These are phyloP conservation scores for Russula vinacea DNA, from an alignment of 768 basidiomycete species.

Conservation along the genomic window DNA sequence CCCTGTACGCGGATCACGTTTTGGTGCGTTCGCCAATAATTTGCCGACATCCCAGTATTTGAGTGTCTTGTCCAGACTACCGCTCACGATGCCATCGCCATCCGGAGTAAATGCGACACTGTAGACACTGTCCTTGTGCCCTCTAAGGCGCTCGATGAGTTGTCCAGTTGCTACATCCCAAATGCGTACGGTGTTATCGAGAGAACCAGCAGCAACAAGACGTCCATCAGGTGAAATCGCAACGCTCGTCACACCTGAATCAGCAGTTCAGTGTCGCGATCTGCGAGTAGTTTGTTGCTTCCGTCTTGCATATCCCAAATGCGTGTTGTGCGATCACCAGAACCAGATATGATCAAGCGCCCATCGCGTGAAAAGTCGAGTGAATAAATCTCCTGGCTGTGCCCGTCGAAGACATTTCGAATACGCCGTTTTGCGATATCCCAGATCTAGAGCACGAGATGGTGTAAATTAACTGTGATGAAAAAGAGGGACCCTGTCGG, in stretches of 20 bases:
- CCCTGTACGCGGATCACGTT: slow-evolving; percentile 31
- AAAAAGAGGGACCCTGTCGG: not conserved
- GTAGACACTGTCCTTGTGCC: slow-evolving; percentile 63
- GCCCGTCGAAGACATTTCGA: slow-evolving; percentile 78
- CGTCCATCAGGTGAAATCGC: slow-evolving; percentile 58
- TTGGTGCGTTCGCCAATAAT: slow-evolving; percentile 38
- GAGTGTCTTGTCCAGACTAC: slow-evolving; percentile 68
- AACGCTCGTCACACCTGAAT: slow-evolving; percentile 61
- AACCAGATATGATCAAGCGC: slow-evolving; percentile 82
- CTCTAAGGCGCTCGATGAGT: slow-evolving; percentile 54
- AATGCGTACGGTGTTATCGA: slow-evolving; percentile 64
- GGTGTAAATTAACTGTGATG: not conserved
- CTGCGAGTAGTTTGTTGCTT: slow-evolving; percentile 43
- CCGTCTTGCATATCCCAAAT: slow-evolving; percentile 59
- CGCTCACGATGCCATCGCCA: slow-evolving; percentile 82
- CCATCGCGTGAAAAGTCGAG: slow-evolving; percentile 90
- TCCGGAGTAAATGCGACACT: slow-evolving; percentile 88
- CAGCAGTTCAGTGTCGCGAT: slow-evolving; percentile 50
- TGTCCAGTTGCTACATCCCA: slow-evolving; percentile 64
- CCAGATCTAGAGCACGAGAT: slow-evolving; percentile 64
- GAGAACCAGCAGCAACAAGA: slow-evolving; percentile 56
- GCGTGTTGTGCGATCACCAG: slow-evolving; percentile 66
- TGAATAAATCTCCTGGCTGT: slow-evolving; percentile 91
- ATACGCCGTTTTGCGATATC: slow-evolving; percentile 80
- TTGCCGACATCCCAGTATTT: slow-evolving; percentile 58